Evolutionary conservation across 805 yeast species (phyloP).

Genomic region (Suhomyces kilbournensis): DNA sequence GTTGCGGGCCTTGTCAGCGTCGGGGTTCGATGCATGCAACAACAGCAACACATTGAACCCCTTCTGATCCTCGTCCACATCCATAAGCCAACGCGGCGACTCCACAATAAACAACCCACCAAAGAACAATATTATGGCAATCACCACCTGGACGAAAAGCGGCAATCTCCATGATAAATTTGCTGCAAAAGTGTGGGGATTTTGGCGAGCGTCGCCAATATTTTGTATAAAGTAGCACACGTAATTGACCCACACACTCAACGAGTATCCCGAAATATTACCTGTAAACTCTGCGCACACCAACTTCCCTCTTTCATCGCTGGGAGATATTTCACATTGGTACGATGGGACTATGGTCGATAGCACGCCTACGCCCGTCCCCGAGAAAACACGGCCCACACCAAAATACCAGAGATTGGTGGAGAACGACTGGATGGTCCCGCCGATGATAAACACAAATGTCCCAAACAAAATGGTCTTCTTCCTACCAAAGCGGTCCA

Average conservation of each 20-base stretch:
- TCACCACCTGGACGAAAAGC: conserved; percentile 66
- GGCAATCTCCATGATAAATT: conserved; percentile 75
- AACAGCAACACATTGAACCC: conserved; percentile 43
- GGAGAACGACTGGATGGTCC: conserved; percentile 66
- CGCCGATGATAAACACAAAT: conserved; percentile 72
- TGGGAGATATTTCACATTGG: conserved; percentile 86
- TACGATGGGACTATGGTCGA: conserved; percentile 85
- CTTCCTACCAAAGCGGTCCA: conserved; percentile 78
- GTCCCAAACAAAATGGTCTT: conserved; percentile 81
- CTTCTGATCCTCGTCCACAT: conserved; percentile 67
- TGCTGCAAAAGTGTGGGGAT: conserved; percentile 37
- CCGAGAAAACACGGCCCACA: conserved; percentile 74
- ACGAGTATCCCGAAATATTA: conserved; percentile 74
- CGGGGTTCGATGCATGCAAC: conserved; percentile 30
- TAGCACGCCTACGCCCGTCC: conserved; percentile 83
- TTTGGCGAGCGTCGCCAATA: conserved; percentile 39
- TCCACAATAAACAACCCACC: conserved; percentile 84
- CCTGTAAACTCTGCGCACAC: conserved; percentile 90
- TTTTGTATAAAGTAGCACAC: conserved; percentile 62
- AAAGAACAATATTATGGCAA: conserved; percentile 62
- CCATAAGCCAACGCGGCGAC: conserved; percentile 86
- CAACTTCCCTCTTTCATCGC: conserved; percentile 77
- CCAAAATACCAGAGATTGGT: conserved; percentile 53
- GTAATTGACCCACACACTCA: conserved; percentile 87
- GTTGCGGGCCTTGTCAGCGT: conserved; percentile 29